Evolutionary conservation across 345 rosid genomes (phyloP).

Genomic region (Syzygium aromaticum): DNA sequence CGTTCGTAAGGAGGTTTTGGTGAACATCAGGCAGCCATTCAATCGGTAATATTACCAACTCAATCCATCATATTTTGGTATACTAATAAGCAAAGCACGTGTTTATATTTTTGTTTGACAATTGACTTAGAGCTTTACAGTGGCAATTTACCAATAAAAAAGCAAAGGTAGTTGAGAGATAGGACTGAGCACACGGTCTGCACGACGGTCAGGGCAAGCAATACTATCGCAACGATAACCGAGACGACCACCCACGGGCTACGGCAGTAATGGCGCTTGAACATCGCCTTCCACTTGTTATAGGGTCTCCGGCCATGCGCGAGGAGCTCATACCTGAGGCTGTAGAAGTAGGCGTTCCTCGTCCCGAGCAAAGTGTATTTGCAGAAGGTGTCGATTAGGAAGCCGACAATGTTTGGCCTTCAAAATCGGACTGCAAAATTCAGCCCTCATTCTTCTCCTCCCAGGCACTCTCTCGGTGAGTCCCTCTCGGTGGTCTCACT

Average conservation of each 20-base stretch:
- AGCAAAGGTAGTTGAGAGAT: neutral
- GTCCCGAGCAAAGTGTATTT: neutral
- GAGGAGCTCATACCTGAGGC: neutral
- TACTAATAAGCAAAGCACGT: too few species aligned
- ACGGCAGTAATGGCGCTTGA: neutral
- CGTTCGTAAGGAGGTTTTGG: too few species aligned
- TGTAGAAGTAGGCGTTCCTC: neutral
- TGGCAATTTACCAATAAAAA: neutral
- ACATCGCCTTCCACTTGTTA: neutral
- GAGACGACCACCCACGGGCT: rapidly evolving
- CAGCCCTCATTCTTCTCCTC: too few species aligned
- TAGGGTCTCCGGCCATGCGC: neutral
- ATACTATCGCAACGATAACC: neutral
- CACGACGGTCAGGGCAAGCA: neutral
- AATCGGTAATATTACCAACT: too few species aligned
- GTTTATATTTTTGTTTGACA: too few species aligned
- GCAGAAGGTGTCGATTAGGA: neutral
- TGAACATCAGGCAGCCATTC: too few species aligned
- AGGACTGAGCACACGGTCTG: neutral
- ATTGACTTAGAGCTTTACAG: neutral
- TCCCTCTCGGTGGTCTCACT: too few species aligned
- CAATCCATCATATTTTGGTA: too few species aligned
- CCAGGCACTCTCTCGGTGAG: too few species aligned
- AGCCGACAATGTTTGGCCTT: neutral
- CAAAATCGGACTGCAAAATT: too few species aligned